These are phyloP conservation scores for Saccharomycopsis hybrid DNA, from an alignment of 1,139 yeast species.

Conservation along the genomic window DNA sequence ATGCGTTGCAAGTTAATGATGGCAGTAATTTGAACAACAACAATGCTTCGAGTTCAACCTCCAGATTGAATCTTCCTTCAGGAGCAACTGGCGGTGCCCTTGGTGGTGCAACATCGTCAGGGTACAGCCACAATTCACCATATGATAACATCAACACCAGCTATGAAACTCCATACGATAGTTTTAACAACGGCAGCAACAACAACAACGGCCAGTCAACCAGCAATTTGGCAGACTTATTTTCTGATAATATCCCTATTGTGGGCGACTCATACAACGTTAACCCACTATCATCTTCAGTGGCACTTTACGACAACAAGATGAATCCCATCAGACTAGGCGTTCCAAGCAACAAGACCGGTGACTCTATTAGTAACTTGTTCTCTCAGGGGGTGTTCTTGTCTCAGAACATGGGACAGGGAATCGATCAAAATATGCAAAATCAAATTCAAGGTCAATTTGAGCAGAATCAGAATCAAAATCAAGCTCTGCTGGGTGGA, in stretches of 20 bases:
- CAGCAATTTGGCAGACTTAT: background rate
- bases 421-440: slow-evolving; percentile 11
- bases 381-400: slow-evolving; percentile 19
- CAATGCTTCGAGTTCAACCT: background rate
- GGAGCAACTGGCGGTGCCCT: background rate
- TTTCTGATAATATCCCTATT: slow-evolving; percentile 5
- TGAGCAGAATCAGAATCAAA: slow-evolving; percentile 9
- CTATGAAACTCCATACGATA: background rate
- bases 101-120: too few species aligned
- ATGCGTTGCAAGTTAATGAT: background rate
- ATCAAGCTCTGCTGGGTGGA: background rate
- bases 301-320: slow-evolving; percentile 16
- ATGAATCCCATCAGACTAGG: slow-evolving; percentile 16
- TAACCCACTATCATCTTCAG: slow-evolving; percentile 8
- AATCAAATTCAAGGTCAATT: slow-evolving; percentile 18
- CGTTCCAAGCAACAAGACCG: slow-evolving; percentile 3
- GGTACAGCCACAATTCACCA: background rate
- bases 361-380: slow-evolving; percentile 2
- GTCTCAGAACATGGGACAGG: slow-evolving; percentile 16
- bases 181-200: background rate
- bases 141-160: background rate
- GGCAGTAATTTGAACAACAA: too few species aligned
- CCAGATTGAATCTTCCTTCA: background rate
- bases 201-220: background rate
- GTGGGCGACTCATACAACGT: slow-evolving; percentile 17